A percentile compares a stretch with the other conserved stretches of the same genome.
phyloP scores from a whole-genome alignment of 768 basidiomycete genomes.

The Boletus vinaceobasis region DNA sequence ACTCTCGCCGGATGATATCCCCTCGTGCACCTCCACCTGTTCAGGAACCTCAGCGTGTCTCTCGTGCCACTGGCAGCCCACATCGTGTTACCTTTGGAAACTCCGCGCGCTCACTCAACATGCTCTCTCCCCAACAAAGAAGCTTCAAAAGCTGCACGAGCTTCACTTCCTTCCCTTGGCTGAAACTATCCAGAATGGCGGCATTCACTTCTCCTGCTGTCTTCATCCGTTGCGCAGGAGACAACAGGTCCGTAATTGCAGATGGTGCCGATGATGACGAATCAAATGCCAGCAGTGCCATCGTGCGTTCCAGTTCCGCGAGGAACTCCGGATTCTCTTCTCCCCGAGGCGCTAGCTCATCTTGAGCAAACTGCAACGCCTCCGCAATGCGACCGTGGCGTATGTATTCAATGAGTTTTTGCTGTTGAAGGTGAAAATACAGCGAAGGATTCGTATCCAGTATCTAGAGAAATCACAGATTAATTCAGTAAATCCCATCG shows the following conservation, averaged over 20 bases:
- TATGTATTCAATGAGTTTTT: constrained; percentile 93
- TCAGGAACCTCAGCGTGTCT: constrained; percentile 24
- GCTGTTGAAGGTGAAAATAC: constrained; percentile 95
- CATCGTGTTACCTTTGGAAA: constrained; percentile 66
- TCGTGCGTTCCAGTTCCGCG: constrained; percentile 87
- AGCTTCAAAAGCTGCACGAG: constrained; percentile 78
- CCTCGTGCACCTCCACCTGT: constrained; percentile 32
- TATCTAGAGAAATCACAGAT: constrained; percentile 56
- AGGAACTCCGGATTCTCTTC: constrained; percentile 95
- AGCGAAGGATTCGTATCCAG: constrained; percentile 91
- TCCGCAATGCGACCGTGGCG: constrained; percentile 74
- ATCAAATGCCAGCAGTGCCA: constrained; percentile 88
- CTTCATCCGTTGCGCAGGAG: constrained; percentile 84
- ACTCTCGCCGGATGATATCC: constrained; percentile 12
- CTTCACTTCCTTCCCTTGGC: constrained; percentile 92
- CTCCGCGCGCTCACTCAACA: constrained; percentile 73
- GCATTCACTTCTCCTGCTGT: constrained; percentile 97
- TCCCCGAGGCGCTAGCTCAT: constrained; percentile 90
- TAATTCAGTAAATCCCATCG: constrained; percentile 12
- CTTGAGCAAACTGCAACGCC: constrained; percentile 88
- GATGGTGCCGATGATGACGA: constrained; percentile 51
- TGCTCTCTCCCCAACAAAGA: constrained; percentile 82
- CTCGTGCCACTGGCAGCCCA: constrained; percentile 13
- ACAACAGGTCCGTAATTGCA: constrained; percentile 73
- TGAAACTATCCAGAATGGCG: constrained; percentile 87